Evolutionary conservation across 2,329 filamentous ascomycete genomes (phyloP).

Genomic region (Ophiosphaerella korrae): DNA sequence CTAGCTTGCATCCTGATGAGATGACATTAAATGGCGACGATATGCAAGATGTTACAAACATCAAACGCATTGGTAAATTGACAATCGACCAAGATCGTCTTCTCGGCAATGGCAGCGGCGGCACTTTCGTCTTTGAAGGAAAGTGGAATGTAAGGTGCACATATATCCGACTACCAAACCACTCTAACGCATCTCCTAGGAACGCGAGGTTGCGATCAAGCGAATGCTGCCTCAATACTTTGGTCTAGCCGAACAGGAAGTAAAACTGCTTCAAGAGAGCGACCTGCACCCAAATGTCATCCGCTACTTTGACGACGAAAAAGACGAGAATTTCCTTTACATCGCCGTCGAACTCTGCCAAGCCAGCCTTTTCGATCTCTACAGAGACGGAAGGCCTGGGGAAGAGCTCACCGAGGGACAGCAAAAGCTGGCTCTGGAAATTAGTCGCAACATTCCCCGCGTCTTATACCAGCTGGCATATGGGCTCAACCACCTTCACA

Average conservation of each 20-base stretch:
- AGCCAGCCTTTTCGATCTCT: conserved; percentile 88
- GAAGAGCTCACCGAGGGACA: conserved; percentile 63
- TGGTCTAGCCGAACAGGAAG: conserved; percentile 93
- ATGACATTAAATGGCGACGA: conserved; percentile 50
- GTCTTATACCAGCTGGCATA: conserved; percentile 88
- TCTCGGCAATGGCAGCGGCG: conserved; percentile 82
- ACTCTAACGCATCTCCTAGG: conserved; percentile 46
- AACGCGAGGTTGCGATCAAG: conserved; percentile 92
- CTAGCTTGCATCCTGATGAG: conserved; percentile 46
- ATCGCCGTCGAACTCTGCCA: conserved; percentile 95
- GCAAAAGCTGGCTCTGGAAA: conserved; percentile 71
- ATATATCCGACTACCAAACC: background rate
- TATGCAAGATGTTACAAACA: conserved; percentile 53
- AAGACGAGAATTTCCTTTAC: conserved; percentile 88
- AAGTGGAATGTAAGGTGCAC: conserved; percentile 71
- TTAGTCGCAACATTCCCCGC: conserved; percentile 75
- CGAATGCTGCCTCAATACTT: conserved; percentile 96
- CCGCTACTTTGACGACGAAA: conserved; percentile 91
- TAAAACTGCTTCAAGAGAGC: conserved; percentile 85
- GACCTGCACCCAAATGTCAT: conserved; percentile 97
- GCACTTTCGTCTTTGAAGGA: conserved; percentile 95
- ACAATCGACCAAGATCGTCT: conserved; percentile 65
- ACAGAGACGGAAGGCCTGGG: conserved; percentile 65
- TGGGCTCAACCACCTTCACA: conserved; percentile 87
- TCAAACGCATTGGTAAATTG: conserved; percentile 65